These are phyloP conservation scores for Magnaporthiopsis rhizophila DNA, from an alignment of 2,329 filamentous ascomycete genomes.

Conservation along the genomic window DNA sequence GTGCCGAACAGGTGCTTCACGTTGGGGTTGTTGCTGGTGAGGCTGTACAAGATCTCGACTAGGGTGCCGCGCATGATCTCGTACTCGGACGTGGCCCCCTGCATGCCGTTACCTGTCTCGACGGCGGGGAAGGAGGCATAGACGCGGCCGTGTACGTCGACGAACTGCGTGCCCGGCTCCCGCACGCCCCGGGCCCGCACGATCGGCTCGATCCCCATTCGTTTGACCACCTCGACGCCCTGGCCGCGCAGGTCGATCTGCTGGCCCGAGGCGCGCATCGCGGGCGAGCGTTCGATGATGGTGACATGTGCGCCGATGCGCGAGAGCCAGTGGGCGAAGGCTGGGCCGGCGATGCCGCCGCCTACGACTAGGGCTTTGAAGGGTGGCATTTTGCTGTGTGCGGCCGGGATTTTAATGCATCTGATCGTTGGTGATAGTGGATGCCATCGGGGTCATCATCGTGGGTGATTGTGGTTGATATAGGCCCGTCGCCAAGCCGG, in stretches of 20 bases:
- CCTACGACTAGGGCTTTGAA: constrained; percentile 40
- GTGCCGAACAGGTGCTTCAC: constrained; percentile 20
- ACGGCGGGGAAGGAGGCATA: constrained; percentile 32
- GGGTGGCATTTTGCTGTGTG: constrained; percentile 16
- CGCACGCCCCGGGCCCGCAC: constrained; percentile 31
- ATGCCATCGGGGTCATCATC: too few relatives aligned
- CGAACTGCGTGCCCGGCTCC: constrained; percentile 39
- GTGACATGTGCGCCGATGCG: constrained; percentile 26
- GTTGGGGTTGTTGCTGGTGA: constrained; percentile 15
- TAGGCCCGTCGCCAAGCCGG: too few relatives aligned
- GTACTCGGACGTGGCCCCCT: constrained; percentile 44
- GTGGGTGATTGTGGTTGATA: too few relatives aligned
- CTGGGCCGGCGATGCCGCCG: constrained; percentile 35
- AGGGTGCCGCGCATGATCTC: constrained; percentile 54
- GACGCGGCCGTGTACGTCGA: constrained; percentile 29
- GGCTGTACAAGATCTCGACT: constrained; percentile 38
- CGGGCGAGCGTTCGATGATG: constrained; percentile 31
- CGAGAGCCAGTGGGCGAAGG: constrained; percentile 33
- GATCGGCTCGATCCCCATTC: constrained; percentile 29
- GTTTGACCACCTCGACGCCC: constrained; percentile 28
- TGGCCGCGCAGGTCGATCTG: constrained; percentile 38
- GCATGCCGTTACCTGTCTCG: constrained; percentile 30
- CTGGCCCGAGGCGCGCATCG: constrained; percentile 30
- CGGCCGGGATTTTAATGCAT: too few relatives aligned
- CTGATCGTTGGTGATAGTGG: too few relatives aligned